Percentiles rank a stretch among this genome's conserved stretches.
Evolutionary conservation across 2,329 filamentous ascomycete genomes (phyloP).

Genomic region (Cordyceps militaris): DNA sequence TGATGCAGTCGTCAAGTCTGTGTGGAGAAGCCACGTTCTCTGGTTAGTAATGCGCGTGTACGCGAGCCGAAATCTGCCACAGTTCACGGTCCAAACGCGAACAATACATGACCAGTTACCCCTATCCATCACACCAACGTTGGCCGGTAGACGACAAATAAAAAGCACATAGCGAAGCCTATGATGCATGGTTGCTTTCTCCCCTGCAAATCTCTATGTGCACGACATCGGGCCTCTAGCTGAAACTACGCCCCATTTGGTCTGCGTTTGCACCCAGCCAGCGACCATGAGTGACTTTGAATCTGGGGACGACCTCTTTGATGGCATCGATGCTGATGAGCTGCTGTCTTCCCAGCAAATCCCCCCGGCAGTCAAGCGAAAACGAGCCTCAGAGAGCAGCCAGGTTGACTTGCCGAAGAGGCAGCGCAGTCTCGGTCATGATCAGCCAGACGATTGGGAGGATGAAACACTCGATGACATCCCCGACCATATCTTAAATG

Average conservation of each 20-base stretch:
- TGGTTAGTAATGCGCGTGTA: too few species aligned
- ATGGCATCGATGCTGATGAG: conserved; percentile 16
- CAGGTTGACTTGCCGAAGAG: background rate
- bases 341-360: background rate
- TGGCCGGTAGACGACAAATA: background rate
- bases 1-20: too few species aligned
- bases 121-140: background rate
- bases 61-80: too few species aligned
- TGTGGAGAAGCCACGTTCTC: too few species aligned
- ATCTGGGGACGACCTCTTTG: conserved; percentile 23
- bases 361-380: background rate
- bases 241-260: background rate
- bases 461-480: too few species aligned
- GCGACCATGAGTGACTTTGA: conserved; percentile 18
- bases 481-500: conserved; percentile 5
- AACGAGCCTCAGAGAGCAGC: background rate
- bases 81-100: background rate
- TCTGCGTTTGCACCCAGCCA: background rate
- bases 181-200: background rate
- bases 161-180: background rate
- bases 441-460: too few species aligned
- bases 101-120: background rate
- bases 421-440: too few species aligned
- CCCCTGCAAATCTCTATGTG: background rate
- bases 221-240: background rate